Conservation (phyloP, 1,284 basidiomycete genomes). For the Phylloboletellus chloephorus region DNA sequence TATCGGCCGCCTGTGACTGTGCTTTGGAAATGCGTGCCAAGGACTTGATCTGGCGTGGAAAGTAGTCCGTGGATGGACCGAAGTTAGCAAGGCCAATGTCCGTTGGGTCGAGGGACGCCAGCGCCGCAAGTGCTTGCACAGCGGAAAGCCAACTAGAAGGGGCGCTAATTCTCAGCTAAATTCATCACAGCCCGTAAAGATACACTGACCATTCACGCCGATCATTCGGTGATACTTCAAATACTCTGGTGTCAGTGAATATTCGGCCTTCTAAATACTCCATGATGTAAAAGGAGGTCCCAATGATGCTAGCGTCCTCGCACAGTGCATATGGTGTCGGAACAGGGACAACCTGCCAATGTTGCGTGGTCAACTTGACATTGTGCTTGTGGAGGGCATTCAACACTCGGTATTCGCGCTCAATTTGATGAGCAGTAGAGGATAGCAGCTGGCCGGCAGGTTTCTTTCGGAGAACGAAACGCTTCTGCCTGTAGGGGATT, state of each 20-base stretch:
- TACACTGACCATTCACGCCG: slow-evolving; percentile 60
- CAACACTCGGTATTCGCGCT: slow-evolving; percentile 85
- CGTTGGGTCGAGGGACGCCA: slow-evolving; percentile 67
- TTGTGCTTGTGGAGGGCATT: slow-evolving; percentile 74
- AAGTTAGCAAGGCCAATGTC: slow-evolving; percentile 73
- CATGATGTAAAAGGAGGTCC: slow-evolving; percentile 95
- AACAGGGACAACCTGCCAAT: slow-evolving; percentile 66
- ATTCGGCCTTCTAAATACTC: slow-evolving; percentile 90
- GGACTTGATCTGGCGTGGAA: slow-evolving; percentile 88
- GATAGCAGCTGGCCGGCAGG: slow-evolving; percentile 86
- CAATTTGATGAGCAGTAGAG: slow-evolving; percentile 89
- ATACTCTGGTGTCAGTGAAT: slow-evolving; percentile 82
- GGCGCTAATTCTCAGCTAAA: background rate
- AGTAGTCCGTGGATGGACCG: slow-evolving; percentile 77
- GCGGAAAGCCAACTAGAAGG: slow-evolving; percentile 24
- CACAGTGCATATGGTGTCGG: slow-evolving; percentile 86
- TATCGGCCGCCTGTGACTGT: slow-evolving; percentile 64
- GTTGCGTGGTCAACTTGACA: slow-evolving; percentile 44
- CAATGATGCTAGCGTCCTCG: slow-evolving; percentile 71
- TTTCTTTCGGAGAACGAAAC: slow-evolving; percentile 90
- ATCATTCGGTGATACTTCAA: slow-evolving; percentile 57
- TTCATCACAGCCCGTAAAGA: background rate
- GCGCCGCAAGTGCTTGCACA: slow-evolving; percentile 28
- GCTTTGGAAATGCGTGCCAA: slow-evolving; percentile 68
- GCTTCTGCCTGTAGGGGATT: slow-evolving; percentile 40